phyloP scores from a whole-genome alignment of 139 green algal species.

The Mesotaenium endlicherianum region DNA sequence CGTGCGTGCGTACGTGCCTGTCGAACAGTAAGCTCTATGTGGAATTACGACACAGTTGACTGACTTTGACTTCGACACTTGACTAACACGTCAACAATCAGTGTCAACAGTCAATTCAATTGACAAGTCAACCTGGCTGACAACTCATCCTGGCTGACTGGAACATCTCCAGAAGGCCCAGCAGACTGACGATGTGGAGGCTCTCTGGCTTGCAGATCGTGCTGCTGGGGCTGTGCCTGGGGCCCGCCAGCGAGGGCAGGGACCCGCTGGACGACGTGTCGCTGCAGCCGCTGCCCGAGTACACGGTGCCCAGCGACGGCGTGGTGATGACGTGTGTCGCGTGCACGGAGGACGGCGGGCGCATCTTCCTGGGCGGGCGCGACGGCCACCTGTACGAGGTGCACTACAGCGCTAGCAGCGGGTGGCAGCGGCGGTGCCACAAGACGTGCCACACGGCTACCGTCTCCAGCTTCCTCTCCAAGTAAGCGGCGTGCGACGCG shows the following conservation, averaged over 20 bases:
- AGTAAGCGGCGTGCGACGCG: conserved; percentile 4
- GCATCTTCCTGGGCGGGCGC: conserved; percentile 87
- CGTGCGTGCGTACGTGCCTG: too few relatives aligned
- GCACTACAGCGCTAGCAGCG: conserved; percentile 66
- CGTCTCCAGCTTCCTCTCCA: conserved; percentile 42
- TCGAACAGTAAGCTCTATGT: too few relatives aligned
- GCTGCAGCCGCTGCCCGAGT: conserved; percentile 81
- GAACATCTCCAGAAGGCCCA: too few relatives aligned
- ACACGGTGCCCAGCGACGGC: conserved; percentile 75
- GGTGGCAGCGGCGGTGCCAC: conserved; percentile 72
- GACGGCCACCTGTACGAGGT: conserved; percentile 95
- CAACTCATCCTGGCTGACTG: too few relatives aligned
- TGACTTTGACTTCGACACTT: too few relatives aligned
- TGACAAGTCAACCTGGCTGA: too few relatives aligned
- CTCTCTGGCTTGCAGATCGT: conserved; percentile 65
- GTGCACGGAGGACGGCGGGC: conserved; percentile 56
- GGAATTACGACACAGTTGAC: too few relatives aligned
- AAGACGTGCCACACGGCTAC: conserved; percentile 60
- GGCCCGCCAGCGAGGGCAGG: conserved; percentile 24
- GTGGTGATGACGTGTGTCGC: conserved; percentile 76
- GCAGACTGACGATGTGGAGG: too few relatives aligned
- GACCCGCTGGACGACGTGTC: conserved; percentile 52
- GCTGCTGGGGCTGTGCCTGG: conserved; percentile 79
- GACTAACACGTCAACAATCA: too few relatives aligned
- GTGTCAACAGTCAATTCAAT: too few relatives aligned